Base-by-base conservation (phyloP, 768 basidiomycete species). In the Collybia sordida region DNA sequence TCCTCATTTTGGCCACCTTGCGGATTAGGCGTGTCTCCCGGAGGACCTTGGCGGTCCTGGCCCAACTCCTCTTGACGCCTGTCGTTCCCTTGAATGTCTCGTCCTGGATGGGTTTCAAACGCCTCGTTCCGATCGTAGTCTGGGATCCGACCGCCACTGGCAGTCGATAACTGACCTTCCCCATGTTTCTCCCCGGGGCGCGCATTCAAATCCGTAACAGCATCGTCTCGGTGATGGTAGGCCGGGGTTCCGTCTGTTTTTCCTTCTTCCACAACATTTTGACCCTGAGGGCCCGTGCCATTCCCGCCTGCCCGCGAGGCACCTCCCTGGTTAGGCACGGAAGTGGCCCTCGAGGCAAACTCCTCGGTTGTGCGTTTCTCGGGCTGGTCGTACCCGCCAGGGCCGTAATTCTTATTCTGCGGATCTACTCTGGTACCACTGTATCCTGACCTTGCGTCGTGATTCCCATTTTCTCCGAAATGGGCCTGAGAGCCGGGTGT, bases 191-290 rank as follows among this genome's bases (percentile, higher is more conserved):
- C 34, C 9, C 36, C 48, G 15, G 24, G 15, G 12, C 9, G 3
- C 3, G 36, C 37, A 12, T 35, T 37, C 1, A 17, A 5, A 19
- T 47, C 22, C 7, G 45, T 52, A 3, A 47, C 34, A n/a, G 51
- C 46, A 24, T 48, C 35, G 17, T 47, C 46, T 14, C 46, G 41
- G 14, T 51, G 50, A 34, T 51, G 50, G 31, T 19, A 15, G 34
- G 6, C 17, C 4, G 35, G 22, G 18, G 22, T n/a, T 15, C 31
- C 51, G 7, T 22, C 27, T 12, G 24, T 23, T 5, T 6, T 24
- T 3, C 31, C 25, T 21, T 12, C 45, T 7, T 35, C 34, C 31
- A 31, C 31, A 14, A 14, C 31, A 31, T 14, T 3, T 27, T 31
- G 15, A 17, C 42, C 22, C 23, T 31, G 14, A 15, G 15, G 7